Evolutionary conservation across 2,329 filamentous ascomycete genomes (phyloP).

Genomic region (Alternaria panax): DNA sequence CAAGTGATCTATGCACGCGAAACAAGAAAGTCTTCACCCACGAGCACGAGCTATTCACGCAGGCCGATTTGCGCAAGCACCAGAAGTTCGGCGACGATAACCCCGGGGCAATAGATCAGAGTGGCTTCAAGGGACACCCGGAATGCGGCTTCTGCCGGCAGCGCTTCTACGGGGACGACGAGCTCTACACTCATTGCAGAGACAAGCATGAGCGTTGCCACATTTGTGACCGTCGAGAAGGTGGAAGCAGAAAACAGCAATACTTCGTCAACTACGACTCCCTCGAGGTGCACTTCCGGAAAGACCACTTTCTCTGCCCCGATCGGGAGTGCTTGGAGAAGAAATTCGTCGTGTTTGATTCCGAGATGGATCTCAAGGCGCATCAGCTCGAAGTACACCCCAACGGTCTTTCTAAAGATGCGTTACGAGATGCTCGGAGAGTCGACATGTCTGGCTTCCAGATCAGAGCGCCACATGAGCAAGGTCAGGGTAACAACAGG

Average conservation of each 20-base stretch:
- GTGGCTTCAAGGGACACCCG: constrained; percentile 94
- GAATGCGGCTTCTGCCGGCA: constrained; percentile 91
- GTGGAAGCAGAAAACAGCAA: constrained; percentile 71
- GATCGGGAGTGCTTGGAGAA: constrained; percentile 92
- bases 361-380: constrained; percentile 92
- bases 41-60: constrained; percentile 91
- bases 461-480: constrained; percentile 73
- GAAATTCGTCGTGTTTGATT: constrained; percentile 97
- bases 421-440: constrained; percentile 79
- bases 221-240: constrained; percentile 78
- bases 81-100: constrained; percentile 91
- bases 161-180: constrained; percentile 95
- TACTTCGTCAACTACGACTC: constrained; percentile 91
- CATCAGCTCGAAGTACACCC: constrained; percentile 88
- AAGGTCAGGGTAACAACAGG: constrained; percentile 54
- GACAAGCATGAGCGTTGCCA: constrained; percentile 96
- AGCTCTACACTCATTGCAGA: constrained; percentile 90
- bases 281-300: constrained; percentile 84
- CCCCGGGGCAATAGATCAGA: constrained; percentile 88
- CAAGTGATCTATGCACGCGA: constrained; percentile 81
- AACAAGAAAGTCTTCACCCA: constrained; percentile 99
- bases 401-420: constrained; percentile 79
- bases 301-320: constrained; percentile 84
- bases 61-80: constrained; percentile 81
- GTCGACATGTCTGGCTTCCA: constrained; percentile 92